A percentile compares a stretch with the other conserved stretches of the same genome.
phyloP scores from a whole-genome alignment of 2,329 filamentous ascomycete genomes.

The Cordyceps cicadae region DNA sequence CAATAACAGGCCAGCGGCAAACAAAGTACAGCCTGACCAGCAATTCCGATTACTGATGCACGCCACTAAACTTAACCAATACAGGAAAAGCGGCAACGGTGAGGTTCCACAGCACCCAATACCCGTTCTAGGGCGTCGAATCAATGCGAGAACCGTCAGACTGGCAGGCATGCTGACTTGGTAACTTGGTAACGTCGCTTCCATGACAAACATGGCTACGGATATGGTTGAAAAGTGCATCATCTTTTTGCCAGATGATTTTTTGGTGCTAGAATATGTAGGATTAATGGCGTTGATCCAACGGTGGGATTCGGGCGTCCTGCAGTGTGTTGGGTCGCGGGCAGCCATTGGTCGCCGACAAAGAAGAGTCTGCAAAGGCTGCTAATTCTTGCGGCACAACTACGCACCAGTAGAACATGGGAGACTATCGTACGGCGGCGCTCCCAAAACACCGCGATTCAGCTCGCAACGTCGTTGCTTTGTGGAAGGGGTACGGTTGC shows the following conservation, averaged over 20 bases:
- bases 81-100: constrained; percentile 3
- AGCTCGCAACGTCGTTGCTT: background rate
- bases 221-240: too few species aligned
- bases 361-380: background rate
- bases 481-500: background rate
- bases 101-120: constrained; percentile 3
- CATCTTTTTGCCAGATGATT: background rate
- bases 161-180: background rate
- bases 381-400: too few species aligned
- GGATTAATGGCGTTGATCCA: background rate
- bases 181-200: background rate
- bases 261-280: background rate
- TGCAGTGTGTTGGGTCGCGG: too few species aligned
- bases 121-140: background rate
- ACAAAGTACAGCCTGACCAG: background rate
- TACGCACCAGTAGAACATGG: background rate
- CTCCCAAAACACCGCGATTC: background rate
- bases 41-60: constrained; percentile 12
- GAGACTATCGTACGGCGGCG: background rate
- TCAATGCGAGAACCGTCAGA: constrained; percentile 8
- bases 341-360: background rate
- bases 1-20: background rate
- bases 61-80: background rate
- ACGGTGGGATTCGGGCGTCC: too few species aligned
- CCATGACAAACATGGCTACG: background rate